Base-by-base conservation (phyloP, 148 eudicot genomes). In the Beta vulgaris region DNA sequence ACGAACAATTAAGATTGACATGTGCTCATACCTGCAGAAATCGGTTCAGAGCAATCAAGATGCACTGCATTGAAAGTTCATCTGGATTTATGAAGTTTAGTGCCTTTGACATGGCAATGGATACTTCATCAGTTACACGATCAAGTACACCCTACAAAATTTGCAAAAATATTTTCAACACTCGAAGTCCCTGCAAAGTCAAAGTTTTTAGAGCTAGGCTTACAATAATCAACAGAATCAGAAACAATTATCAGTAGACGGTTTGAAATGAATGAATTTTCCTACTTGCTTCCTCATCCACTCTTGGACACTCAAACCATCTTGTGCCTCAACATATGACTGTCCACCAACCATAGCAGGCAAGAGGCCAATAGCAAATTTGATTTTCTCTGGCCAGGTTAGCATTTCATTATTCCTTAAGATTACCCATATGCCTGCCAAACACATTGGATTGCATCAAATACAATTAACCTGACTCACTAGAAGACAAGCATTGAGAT, bases 51-150 rank as follows among this genome's bases (percentile, higher is more conserved):
- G 99, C 98, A 83, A 96, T 96, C 86, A 96, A 88, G 72, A 96
- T 90, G 78, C 99, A 96, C 83, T 96, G 99, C 98, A 96, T 92
- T 19, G 99, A 96, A 31, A 96, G 93, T 78, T 96, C 98, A 86
- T 92, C 97, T 16, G 99, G 99, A 73, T 96, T 96, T 68, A 96
- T 96, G 85, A 96, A 96, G 83, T 96, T 96, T 48, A 96, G 84
- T 39, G 99, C 98, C 86, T 96, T 96, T 78, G 99, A 96, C 99
- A 96, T 96, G 87, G 99, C 97, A 82, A 96, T 93, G 68, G 92
- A 96, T 72, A 96, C 99, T 86, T 96, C 99, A 60, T 88, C 84
- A 29, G 99, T 96, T 35, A 96, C 97, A 68, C 99, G 90, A 74
- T 92, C 99, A 63, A 98, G 99, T 81, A 96, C 57, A 34, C 98